Evolutionary conservation across 2,329 filamentous ascomycete species (phyloP).

Genomic region (Aspergillus sclerotialis): DNA sequence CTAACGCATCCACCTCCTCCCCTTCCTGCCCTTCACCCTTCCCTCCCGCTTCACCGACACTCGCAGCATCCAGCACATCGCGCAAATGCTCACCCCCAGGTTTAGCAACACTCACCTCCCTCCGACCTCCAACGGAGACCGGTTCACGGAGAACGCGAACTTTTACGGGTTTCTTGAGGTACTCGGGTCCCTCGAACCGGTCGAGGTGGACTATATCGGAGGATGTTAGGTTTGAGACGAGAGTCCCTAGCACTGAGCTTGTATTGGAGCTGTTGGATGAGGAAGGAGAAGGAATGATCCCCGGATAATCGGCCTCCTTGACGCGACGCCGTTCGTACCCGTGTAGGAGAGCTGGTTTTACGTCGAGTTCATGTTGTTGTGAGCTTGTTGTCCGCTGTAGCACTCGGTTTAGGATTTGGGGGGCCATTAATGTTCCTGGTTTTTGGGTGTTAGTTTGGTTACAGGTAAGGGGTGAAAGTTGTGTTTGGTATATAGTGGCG

Average conservation of each 20-base stretch:
- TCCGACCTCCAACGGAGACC: conserved; percentile 12
- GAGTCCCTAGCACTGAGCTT: background rate
- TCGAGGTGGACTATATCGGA: background rate
- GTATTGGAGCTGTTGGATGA: conserved; percentile 14
- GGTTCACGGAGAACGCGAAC: conserved; percentile 30
- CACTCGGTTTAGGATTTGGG: conserved; percentile 73
- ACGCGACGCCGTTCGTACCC: conserved; percentile 64
- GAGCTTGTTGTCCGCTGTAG: conserved; percentile 55
- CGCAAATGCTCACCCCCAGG: conserved; percentile 23
- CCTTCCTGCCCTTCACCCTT: too few species aligned
- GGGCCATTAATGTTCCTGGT: conserved; percentile 61
- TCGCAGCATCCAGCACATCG: conserved; percentile 35
- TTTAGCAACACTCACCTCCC: conserved; percentile 18
- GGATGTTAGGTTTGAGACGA: background rate
- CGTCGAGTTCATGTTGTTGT: conserved; percentile 21
- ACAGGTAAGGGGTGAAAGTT: too few species aligned
- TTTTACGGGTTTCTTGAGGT: conserved; percentile 2
- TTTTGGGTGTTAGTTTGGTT: too few species aligned
- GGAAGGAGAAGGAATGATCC: conserved; percentile 47
- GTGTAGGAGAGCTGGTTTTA: conserved; percentile 61
- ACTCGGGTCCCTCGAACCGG: background rate
- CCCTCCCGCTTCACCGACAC: conserved; percentile 46
- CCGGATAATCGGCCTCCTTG: conserved; percentile 65
- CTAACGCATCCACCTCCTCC: too few species aligned
- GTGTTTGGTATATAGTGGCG: too few species aligned